Conservation (phyloP, 441 rosid species). For the Adansonia gregorii region DNA sequence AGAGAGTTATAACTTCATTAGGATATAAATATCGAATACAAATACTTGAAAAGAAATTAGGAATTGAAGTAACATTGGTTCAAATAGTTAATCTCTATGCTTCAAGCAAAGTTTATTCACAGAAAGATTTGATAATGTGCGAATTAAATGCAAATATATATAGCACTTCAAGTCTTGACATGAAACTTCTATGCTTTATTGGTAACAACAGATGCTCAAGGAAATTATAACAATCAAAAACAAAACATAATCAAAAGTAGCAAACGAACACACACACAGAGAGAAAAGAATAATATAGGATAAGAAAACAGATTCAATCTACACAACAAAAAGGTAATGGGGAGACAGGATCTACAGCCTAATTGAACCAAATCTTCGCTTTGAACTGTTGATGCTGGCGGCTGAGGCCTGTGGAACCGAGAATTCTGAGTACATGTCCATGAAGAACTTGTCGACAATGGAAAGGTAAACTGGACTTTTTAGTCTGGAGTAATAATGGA, state of each 20-base stretch:
- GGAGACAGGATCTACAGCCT: conserved; percentile 41
- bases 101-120: conserved; percentile 5
- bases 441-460: conserved; percentile 81
- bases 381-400: conserved; percentile 44
- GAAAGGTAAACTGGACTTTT: conserved; percentile 79
- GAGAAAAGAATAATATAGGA: conserved; percentile 18
- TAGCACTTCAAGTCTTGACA: neutral
- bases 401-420: conserved; percentile 49
- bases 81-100: conserved; percentile 8
- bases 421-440: conserved; percentile 69
- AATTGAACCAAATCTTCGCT: conserved; percentile 51
- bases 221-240: conserved; percentile 18
- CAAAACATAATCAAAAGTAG: conserved; percentile 5
- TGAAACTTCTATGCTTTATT: conserved; percentile 17
- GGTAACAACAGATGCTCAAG: conserved; percentile 18
- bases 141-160: neutral
- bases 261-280: conserved; percentile 23
- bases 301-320: conserved; percentile 26
- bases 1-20: too few species aligned
- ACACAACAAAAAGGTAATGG: conserved; percentile 17
- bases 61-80: neutral
- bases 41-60: too few species aligned
- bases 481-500: conserved; percentile 83
- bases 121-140: neutral
- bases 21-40: too few species aligned